Evolutionary conservation across 1,284 basidiomycete genomes (phyloP).

Genomic region (Apiotrichum laibachii): DNA sequence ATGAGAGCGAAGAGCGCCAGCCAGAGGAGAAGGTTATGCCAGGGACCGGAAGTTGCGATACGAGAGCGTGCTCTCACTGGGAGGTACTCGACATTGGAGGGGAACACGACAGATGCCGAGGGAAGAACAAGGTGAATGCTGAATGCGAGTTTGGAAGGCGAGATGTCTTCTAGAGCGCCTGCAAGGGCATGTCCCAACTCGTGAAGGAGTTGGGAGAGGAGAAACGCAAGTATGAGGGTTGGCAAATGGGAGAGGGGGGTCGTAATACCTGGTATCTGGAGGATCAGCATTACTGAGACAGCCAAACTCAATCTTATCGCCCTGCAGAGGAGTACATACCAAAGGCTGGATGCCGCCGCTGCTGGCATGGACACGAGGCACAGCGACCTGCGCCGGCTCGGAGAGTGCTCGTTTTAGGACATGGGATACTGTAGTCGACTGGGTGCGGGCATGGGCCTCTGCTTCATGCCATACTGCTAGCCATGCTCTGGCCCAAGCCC

Average conservation of each 20-base stretch:
- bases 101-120: slow-evolving; percentile 43
- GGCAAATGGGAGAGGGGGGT: slow-evolving; percentile 44
- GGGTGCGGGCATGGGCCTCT: slow-evolving; percentile 27
- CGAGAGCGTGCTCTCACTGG: slow-evolving; percentile 36
- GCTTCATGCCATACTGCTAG: slow-evolving; percentile 34
- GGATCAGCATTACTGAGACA: neutral
- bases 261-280: slow-evolving; percentile 48
- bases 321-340: slow-evolving; percentile 21
- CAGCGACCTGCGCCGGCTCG: neutral
- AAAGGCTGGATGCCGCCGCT: slow-evolving; percentile 34
- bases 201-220: slow-evolving; percentile 46
- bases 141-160: slow-evolving; percentile 33
- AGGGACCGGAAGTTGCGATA: slow-evolving; percentile 44
- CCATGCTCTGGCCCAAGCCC: slow-evolving; percentile 32
- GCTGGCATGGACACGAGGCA: slow-evolving; percentile 7
- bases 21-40: slow-evolving; percentile 44
- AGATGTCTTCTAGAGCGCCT: slow-evolving; percentile 42
- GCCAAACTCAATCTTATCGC: neutral
- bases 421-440: neutral
- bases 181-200: slow-evolving; percentile 46
- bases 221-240: slow-evolving; percentile 39
- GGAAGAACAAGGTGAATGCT: slow-evolving; percentile 36
- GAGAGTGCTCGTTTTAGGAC: slow-evolving; percentile 7
- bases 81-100: slow-evolving; percentile 33
- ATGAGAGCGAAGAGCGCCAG: slow-evolving; percentile 10